Conservation (phyloP, 495 filamentous ascomycete species). For the Aspergillus cavernicola region DNA sequence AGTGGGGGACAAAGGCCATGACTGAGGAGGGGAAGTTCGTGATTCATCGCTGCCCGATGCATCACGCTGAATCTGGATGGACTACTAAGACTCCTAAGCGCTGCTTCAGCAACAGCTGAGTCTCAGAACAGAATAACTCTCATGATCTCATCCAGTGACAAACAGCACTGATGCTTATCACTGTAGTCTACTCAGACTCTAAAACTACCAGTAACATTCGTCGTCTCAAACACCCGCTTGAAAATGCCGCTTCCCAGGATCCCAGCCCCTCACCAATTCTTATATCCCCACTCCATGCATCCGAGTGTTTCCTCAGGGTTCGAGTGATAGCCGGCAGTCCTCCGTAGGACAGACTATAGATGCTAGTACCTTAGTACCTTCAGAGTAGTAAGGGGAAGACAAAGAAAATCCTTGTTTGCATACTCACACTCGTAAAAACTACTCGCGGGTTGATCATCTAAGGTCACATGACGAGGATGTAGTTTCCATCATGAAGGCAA, state of each 20-base stretch:
- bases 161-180: neutral
- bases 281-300: neutral
- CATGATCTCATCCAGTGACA: neutral
- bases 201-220: neutral
- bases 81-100: neutral
- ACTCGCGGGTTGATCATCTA: neutral
- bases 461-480: too few species aligned
- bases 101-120: too few species aligned
- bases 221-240: neutral
- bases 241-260: conserved; percentile 5
- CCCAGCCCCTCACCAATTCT: neutral
- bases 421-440: too few species aligned
- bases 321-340: neutral
- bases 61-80: neutral
- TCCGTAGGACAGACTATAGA: too few species aligned
- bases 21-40: neutral
- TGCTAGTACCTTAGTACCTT: too few species aligned
- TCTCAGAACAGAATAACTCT: too few species aligned
- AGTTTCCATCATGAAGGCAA: too few species aligned
- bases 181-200: too few species aligned
- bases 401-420: too few species aligned
- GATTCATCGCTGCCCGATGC: neutral
- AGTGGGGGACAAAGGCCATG: neutral
- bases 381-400: too few species aligned
- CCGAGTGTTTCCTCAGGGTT: neutral